Percentiles rank a stretch among this genome's conserved stretches.
These are phyloP conservation scores for Daldinia eschscholtzii DNA, from an alignment of 2,329 filamentous ascomycete species.

Conservation along the genomic window DNA sequence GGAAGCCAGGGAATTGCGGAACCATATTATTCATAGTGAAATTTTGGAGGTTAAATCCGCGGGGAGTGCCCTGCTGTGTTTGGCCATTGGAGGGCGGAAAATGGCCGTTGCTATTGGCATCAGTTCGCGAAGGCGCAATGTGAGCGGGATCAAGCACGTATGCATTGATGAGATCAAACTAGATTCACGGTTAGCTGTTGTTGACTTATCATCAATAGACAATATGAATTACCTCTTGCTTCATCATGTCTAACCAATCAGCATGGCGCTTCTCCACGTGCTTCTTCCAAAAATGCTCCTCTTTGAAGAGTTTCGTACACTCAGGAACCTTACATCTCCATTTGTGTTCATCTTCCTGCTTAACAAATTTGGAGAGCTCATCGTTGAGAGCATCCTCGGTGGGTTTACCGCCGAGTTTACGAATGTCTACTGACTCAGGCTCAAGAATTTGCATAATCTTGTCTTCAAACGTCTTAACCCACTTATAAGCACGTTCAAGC, in stretches of 20 bases:
- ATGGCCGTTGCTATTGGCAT: constrained; percentile 95
- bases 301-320: constrained; percentile 97
- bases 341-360: constrained; percentile 97
- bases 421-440: constrained; percentile 86
- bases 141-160: constrained; percentile 96
- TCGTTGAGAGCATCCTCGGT: constrained; percentile 88
- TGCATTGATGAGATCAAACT: constrained; percentile 91
- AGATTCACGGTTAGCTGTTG: constrained; percentile 52
- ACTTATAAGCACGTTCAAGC: constrained; percentile 94
- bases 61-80: constrained; percentile 83
- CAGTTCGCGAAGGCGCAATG: constrained; percentile 91
- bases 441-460: constrained; percentile 94
- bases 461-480: constrained; percentile 98
- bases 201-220: neutral
- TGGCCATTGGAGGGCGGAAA: constrained; percentile 86
- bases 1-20: constrained; percentile 70
- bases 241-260: constrained; percentile 86
- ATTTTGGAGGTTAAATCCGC: constrained; percentile 88
- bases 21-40: constrained; percentile 72
- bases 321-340: constrained; percentile 97
- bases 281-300: constrained; percentile 96
- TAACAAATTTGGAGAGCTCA: constrained; percentile 87
- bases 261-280: constrained; percentile 95
- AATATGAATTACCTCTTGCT: constrained; percentile 77
- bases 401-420: constrained; percentile 90